phyloP scores from a whole-genome alignment of 2,329 filamentous ascomycete genomes.

The Neophaeococcomyces aloes region DNA sequence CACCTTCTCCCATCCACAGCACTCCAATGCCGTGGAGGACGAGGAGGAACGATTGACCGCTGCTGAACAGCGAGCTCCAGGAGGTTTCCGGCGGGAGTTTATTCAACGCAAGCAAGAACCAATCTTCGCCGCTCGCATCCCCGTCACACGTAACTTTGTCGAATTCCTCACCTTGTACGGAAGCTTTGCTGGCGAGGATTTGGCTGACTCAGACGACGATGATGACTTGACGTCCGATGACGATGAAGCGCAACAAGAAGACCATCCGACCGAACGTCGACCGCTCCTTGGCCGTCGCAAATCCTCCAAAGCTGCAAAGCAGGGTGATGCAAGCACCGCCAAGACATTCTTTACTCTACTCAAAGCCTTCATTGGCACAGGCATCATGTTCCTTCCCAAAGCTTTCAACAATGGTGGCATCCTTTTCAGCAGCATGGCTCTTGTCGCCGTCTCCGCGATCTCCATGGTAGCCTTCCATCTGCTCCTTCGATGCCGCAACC shows the following conservation, averaged over 20 bases:
- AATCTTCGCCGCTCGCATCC: conserved; percentile 34
- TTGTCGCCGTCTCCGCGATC: conserved; percentile 54
- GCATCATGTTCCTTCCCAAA: conserved; percentile 72
- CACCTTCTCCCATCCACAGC: conserved; percentile 52
- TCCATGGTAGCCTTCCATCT: conserved; percentile 64
- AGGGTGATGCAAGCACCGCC: conserved; percentile 54
- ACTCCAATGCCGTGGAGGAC: conserved; percentile 13
- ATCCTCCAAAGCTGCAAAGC: conserved; percentile 30
- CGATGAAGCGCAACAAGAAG: conserved; percentile 41
- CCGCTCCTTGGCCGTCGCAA: conserved; percentile 51
- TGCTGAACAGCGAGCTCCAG: conserved; percentile 39
- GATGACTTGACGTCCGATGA: conserved; percentile 40
- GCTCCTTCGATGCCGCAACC: conserved; percentile 55
- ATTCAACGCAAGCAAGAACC: conserved; percentile 26
- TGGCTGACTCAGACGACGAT: conserved; percentile 48
- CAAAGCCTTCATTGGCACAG: conserved; percentile 69
- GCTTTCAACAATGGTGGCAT: conserved; percentile 70
- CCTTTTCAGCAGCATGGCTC: conserved; percentile 59
- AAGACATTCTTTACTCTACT: conserved; percentile 70
- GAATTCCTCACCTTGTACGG: conserved; percentile 68
- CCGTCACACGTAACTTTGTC: conserved; percentile 60
- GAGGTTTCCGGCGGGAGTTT: conserved; percentile 46
- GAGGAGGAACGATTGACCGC: conserved; percentile 32
- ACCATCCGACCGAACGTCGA: conserved; percentile 41
- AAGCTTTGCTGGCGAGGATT: conserved; percentile 64